Evolutionary conservation across 495 filamentous ascomycete genomes (phyloP).

Genomic region (Bacidia rubella): DNA sequence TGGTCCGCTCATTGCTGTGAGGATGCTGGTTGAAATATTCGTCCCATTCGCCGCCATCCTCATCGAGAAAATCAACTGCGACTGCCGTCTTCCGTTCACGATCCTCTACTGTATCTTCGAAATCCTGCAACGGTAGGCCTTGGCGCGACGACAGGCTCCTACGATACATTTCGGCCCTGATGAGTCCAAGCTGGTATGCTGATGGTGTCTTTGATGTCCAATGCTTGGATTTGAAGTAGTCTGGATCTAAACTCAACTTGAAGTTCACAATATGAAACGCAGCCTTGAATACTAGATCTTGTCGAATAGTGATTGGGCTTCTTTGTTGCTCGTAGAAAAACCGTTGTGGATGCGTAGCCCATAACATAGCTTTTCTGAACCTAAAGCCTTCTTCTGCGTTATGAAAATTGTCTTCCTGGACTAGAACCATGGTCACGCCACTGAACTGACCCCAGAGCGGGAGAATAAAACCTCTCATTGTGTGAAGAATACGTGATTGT

Average conservation of each 20-base stretch:
- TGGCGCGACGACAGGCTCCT: constrained; percentile 1
- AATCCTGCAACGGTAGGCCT: neutral
- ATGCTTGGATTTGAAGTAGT: constrained; percentile 1
- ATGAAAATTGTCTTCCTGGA: constrained; percentile 2
- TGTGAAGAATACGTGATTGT: constrained; percentile 2
- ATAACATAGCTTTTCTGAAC: constrained; percentile 1
- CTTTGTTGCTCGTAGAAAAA: neutral
- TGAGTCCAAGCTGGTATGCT: constrained; percentile 3
- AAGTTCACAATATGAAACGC: neutral
- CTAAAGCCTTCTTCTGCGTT: neutral
- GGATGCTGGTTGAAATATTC: neutral
- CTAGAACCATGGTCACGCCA: constrained; percentile 1
- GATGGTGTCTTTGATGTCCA: neutral
- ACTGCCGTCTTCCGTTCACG: neutral
- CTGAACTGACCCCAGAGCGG: neutral
- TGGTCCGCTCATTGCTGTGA: neutral
- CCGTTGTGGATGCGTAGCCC: neutral
- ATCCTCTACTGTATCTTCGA: constrained; percentile 2
- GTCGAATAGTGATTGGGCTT: constrained; percentile 1
- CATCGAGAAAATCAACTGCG: constrained; percentile 2
- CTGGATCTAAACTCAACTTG: neutral
- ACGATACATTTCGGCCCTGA: neutral
- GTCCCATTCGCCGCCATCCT: constrained; percentile 1
- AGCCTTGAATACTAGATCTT: constrained; percentile 1
- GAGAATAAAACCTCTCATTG: constrained; percentile 1